Conservation (phyloP, 2,329 filamentous ascomycete genomes). For the Pyricularia grisea region DNA sequence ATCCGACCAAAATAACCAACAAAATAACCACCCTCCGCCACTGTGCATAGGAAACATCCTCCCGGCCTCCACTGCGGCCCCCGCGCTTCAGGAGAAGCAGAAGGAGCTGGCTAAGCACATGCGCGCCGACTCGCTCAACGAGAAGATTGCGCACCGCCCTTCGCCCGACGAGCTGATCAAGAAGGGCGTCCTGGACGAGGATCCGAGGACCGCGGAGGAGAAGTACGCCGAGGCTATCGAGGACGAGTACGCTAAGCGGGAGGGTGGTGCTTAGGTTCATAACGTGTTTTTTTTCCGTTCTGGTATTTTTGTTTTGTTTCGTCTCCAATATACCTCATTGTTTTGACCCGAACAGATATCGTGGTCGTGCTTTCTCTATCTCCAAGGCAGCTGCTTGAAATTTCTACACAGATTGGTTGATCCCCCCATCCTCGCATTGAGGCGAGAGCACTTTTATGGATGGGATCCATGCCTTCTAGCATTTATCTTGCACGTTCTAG, state of each 20-base stretch:
- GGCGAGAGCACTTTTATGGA: not conserved
- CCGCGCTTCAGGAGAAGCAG: conserved; percentile 70
- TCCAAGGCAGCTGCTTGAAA: not conserved
- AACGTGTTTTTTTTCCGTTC: too few species aligned
- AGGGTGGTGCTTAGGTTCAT: conserved; percentile 42
- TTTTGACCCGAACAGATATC: not conserved
- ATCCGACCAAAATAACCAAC: not conserved
- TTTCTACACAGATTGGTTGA: not conserved
- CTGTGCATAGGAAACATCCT: conserved; percentile 67
- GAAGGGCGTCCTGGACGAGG: conserved; percentile 67
- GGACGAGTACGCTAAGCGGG: conserved; percentile 52
- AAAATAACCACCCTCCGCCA: not conserved
- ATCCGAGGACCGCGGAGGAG: conserved; percentile 48
- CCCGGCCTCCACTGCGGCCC: conserved; percentile 66
- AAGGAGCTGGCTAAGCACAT: conserved; percentile 82
- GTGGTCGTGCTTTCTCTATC: not conserved
- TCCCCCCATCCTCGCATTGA: not conserved
- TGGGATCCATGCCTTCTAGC: not conserved
- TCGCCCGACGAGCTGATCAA: conserved; percentile 67
- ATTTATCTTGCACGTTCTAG: not conserved
- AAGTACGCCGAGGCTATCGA: conserved; percentile 53
- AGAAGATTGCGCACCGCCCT: conserved; percentile 73
- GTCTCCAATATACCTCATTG: not conserved
- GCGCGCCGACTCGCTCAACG: conserved; percentile 77
- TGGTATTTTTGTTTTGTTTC: not conserved